Base-by-base conservation (phyloP, 176 grass and related monocot species). In the Aegilops tauschii region DNA sequence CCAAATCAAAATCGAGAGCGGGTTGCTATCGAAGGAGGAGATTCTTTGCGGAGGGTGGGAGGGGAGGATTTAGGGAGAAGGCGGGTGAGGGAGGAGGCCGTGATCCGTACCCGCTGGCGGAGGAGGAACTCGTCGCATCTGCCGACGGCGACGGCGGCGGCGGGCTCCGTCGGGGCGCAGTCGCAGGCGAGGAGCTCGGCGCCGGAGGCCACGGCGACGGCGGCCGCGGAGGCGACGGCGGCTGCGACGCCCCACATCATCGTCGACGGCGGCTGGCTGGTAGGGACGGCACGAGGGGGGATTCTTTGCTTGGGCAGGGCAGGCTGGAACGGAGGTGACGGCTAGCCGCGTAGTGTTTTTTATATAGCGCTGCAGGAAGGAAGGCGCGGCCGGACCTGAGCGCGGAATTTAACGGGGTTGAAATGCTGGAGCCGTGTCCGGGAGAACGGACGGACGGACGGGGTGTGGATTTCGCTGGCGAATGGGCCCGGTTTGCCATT, bases 211-310 rank as follows among this genome's bases (percentile, higher is more conserved):
- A 85, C 80, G 56, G 89, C 89, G 9, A 90, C 79, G 66, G 89
- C 84, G 0, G 74, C 84, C 1, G 84, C 89, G 14, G 84, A 90
- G 3, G 84, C 89, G 5, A 79, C 56, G 84, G 89, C 84, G 20
- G 89, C 84, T 3, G 89, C 89, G 5, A 90, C 32, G 13, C 89
- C 84, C 89, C 89, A 90, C 58, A 73, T 90, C 84, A 90, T 90
- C 50, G 72, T 59, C 32, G 67, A 21, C 61, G 36, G 25, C 64
- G 47, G 56, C 76, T 59, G 56, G 18, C 20, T 20, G 39, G 72
- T 29, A 4, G 44, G 14, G 56, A 59, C 18, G 44, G 14, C 7
- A 20, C 17, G 42, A 12, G 81, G 37, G 73, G 16, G 39, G 39
- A 20, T 44, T 75, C 12, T 17, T 75, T 75, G 72, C 56, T 21